Conservation (phyloP, 1,284 basidiomycete species). For the Phylloboletellus chloephorus region DNA sequence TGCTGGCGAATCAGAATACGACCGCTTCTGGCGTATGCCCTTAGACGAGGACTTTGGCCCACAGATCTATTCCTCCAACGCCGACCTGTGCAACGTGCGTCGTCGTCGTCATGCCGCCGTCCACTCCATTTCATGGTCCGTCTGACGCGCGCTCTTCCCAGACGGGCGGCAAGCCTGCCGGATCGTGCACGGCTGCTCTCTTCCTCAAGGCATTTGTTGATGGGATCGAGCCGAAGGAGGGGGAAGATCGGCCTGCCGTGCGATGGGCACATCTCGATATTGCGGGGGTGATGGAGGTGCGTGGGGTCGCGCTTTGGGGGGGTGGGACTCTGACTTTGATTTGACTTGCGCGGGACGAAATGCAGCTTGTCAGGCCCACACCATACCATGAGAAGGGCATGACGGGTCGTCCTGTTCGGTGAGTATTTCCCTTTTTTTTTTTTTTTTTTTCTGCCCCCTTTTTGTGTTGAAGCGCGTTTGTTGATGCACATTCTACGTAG, state of each 20-base stretch:
- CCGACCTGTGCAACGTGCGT: constrained; percentile 77
- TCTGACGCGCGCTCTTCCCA: constrained; percentile 9
- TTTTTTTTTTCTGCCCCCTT: no score
- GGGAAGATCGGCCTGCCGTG: constrained; percentile 44
- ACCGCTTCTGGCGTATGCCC: constrained; percentile 83
- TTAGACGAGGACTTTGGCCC: constrained; percentile 75
- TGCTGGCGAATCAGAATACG: constrained; percentile 71
- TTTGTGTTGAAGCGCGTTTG: neutral
- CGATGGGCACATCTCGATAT: constrained; percentile 86
- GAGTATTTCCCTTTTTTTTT: constrained; percentile 9
- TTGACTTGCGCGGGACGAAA: constrained; percentile 1
- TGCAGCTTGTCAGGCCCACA: constrained; percentile 46
- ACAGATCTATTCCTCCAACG: constrained; percentile 75
- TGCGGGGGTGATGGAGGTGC: constrained; percentile 74
- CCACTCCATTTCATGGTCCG: neutral
- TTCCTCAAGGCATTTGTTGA: constrained; percentile 81
- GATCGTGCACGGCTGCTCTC: constrained; percentile 78
- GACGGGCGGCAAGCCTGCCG: constrained; percentile 68
- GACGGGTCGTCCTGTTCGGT: constrained; percentile 71
- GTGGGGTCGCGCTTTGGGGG: constrained; percentile 1
- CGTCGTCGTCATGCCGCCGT: neutral
- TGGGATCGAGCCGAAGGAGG: constrained; percentile 57
- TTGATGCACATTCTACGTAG: constrained; percentile 10
- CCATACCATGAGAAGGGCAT: constrained; percentile 73
- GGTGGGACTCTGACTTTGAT: neutral